Base-by-base conservation (phyloP, 176 grass and related monocot genomes). In the Dactylis glomerata region DNA sequence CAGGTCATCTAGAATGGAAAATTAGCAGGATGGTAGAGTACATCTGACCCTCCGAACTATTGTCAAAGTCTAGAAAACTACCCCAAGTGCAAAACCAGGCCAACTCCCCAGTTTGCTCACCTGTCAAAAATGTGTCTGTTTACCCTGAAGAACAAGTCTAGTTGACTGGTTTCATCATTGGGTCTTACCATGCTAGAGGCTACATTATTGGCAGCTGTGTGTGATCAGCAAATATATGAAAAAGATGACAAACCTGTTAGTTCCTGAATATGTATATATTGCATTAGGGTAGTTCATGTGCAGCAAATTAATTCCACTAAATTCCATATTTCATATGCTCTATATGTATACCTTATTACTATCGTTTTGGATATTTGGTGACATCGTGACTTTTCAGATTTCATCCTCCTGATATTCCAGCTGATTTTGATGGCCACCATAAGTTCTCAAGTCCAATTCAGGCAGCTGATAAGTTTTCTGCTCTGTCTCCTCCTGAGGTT, bases 361-460 rank as follows among this genome's bases (percentile, higher is more conserved):
- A 47, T 49, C 36, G 63, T 51, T 36, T 0, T 20, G 20, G 20
- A 55, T 24, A 57, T 73, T 83, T 34, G 59, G 47, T 86, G 51
- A 40, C 65, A 61, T 77, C 51, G 16, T 86, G 37, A 15, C 26
- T 80, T 77, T 83, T 68, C 91, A 98, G 96, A 84, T 98, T 95
- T 90, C 81, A 68, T 81, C 89, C 93, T 83, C 87, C 96, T 85
- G 74, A 84, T 65, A 92, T 98, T 22, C 91, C 96, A 73, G 49
- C 75, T 81, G 84, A 95, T 90, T 98, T 98, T 90, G 84, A 89
- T 77, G 78, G 85, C 85, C 71, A 64, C 38, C 96, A 95, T 70
- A 98, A 95, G 76, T 98, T 98, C 80, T 55, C 81, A 77, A 64
- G 89, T 69, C 77, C 85, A 68, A 22, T 87, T 50, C 45, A 95